phyloP scores from a whole-genome alignment of 108 stramenopile species.

The Parietichytrium sp. region DNA sequence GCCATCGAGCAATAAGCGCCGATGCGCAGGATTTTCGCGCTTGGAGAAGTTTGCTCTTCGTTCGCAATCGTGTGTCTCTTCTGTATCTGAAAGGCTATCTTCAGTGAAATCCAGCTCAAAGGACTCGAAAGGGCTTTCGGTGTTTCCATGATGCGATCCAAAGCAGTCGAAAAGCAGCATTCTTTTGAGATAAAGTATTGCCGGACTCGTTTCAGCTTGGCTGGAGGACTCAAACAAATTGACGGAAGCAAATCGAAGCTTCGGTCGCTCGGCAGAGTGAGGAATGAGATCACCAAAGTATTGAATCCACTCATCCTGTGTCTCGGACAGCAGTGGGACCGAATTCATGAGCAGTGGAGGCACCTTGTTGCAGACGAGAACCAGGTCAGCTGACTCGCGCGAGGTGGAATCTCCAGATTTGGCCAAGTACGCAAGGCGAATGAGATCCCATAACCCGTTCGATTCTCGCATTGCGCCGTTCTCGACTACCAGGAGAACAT shows the following conservation, averaged over 20 bases:
- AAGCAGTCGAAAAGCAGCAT: neutral
- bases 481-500: neutral
- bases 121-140: neutral
- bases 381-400: neutral
- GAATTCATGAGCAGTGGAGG: neutral
- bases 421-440: slow-evolving; percentile 12
- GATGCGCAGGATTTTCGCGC: neutral
- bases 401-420: neutral
- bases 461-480: neutral
- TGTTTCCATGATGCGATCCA: neutral
- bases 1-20: neutral
- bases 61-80: neutral
- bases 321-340: neutral
- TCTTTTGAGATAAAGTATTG: neutral
- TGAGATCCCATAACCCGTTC: neutral
- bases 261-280: neutral
- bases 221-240: neutral
- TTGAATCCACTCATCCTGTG: neutral
- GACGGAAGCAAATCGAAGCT: slow-evolving; percentile 3
- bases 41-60: neutral
- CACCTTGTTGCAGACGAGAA: neutral
- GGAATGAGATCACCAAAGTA: neutral
- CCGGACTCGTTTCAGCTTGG: neutral
- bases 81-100: neutral
- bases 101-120: neutral